These are phyloP conservation scores for Daldinia loculata DNA, from an alignment of 495 filamentous ascomycete species.

Conservation along the genomic window DNA sequence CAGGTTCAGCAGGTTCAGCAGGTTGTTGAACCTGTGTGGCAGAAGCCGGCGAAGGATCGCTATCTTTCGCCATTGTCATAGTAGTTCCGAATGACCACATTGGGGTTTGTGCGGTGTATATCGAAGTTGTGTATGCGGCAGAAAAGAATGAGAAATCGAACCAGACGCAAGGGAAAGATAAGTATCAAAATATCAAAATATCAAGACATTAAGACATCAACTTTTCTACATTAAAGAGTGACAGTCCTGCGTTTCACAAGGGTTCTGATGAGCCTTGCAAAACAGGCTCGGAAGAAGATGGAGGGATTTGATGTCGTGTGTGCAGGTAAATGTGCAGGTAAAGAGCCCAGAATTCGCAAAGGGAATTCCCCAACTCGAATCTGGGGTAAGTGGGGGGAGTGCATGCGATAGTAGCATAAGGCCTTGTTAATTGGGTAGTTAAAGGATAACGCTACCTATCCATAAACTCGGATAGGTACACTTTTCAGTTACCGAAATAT, in stretches of 20 bases:
- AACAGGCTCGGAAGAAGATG: not conserved
- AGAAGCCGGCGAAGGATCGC: constrained; percentile 32
- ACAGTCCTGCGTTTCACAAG: not conserved
- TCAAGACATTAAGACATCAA: not conserved
- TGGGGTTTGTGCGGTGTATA: constrained; percentile 8
- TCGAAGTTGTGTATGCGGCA: not conserved
- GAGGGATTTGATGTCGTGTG: constrained; percentile 18
- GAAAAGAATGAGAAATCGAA: not conserved
- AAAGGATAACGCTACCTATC: not conserved
- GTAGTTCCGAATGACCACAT: constrained; percentile 50
- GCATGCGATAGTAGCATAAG: not conserved
- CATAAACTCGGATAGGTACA: too few species aligned
- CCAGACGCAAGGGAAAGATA: not conserved
- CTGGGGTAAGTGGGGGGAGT: constrained; percentile 24
- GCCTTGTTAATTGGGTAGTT: constrained; percentile 8
- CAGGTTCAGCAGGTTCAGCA: not conserved
- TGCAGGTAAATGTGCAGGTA: too few species aligned
- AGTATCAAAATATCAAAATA: not conserved
- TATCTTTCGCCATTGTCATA: constrained; percentile 47
- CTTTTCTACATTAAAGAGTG: not conserved
- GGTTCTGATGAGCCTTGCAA: not conserved
- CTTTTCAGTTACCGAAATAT: too few species aligned
- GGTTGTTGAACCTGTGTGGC: not conserved
- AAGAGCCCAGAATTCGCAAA: constrained; percentile 1
- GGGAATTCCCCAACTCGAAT: constrained; percentile 23